phyloP scores from a whole-genome alignment of 108 stramenopile species.

The Skeletonema marinoi region DNA sequence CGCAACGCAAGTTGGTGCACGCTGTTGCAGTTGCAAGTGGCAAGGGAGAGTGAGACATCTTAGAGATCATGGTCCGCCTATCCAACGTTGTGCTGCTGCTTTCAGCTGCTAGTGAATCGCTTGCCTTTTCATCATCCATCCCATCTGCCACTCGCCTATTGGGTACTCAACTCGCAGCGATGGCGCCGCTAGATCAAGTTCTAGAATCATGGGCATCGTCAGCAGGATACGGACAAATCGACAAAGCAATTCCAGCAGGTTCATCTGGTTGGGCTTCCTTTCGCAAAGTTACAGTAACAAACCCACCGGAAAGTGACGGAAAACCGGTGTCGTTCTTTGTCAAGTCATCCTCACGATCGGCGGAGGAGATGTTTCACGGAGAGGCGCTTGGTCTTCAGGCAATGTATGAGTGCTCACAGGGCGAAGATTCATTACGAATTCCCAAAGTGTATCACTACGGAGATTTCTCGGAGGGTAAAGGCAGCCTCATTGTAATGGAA shows the following conservation, averaged over 20 bases:
- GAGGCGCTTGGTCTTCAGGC: constrained; percentile 59
- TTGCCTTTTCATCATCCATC: background rate
- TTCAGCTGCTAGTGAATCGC: background rate
- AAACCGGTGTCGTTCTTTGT: constrained; percentile 53
- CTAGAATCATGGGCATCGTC: constrained; percentile 35
- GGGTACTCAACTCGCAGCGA: background rate
- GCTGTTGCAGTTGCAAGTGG: too few species aligned
- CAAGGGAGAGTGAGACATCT: too few species aligned
- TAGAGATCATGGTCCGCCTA: background rate
- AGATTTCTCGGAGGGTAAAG: constrained; percentile 31
- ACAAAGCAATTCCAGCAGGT: constrained; percentile 36
- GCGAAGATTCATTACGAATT: constrained; percentile 36
- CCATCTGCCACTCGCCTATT: background rate
- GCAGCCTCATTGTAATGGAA: constrained; percentile 59
- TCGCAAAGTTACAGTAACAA: constrained; percentile 42
- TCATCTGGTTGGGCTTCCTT: constrained; percentile 61
- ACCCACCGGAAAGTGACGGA: constrained; percentile 27
- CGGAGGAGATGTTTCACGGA: constrained; percentile 53
- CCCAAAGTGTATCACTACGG: constrained; percentile 56
- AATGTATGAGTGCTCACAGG: constrained; percentile 48
- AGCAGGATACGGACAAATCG: constrained; percentile 39
- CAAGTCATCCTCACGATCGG: constrained; percentile 39
- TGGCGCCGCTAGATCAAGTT: constrained; percentile 39
- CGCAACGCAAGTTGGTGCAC: too few species aligned
- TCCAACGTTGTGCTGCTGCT: background rate